Evolutionary conservation across 2,329 filamentous ascomycete species (phyloP).

Genomic region (Dactylellina drechsleri): DNA sequence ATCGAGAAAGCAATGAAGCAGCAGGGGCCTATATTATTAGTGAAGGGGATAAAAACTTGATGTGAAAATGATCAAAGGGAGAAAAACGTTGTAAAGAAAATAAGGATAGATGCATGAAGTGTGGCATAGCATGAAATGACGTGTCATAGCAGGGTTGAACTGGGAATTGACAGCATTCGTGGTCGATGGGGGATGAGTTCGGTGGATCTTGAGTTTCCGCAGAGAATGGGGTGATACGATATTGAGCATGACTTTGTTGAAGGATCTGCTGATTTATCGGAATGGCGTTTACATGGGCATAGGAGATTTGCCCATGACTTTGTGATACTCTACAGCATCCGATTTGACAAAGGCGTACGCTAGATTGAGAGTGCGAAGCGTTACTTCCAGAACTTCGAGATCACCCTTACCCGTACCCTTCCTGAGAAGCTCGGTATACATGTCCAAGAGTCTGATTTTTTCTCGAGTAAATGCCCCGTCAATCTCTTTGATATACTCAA

Average conservation of each 20-base stretch:
- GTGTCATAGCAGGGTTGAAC: constrained; percentile 13
- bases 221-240: not conserved
- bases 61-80: constrained; percentile 10
- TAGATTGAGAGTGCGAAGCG: not conserved
- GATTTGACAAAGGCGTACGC: constrained; percentile 1
- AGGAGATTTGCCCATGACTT: not conserved
- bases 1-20: not conserved
- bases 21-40: constrained; percentile 10
- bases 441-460: not conserved
- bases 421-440: not conserved
- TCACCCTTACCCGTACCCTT: not conserved
- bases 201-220: not conserved
- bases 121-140: not conserved
- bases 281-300: no score
- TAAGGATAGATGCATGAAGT: not conserved
- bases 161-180: constrained; percentile 5
- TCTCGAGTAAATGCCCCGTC: not conserved
- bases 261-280: not conserved
- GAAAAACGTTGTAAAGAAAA: constrained; percentile 3
- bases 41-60: not conserved
- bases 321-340: not conserved
- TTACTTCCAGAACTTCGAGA: not conserved
- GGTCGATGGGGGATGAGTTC: not conserved
- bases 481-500: not conserved
- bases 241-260: not conserved